Percentiles rank a stretch among this genome's conserved stretches.
These are phyloP conservation scores for Rhododendron mucronatum DNA, from an alignment of 148 eudicot species.

Conservation along the genomic window DNA sequence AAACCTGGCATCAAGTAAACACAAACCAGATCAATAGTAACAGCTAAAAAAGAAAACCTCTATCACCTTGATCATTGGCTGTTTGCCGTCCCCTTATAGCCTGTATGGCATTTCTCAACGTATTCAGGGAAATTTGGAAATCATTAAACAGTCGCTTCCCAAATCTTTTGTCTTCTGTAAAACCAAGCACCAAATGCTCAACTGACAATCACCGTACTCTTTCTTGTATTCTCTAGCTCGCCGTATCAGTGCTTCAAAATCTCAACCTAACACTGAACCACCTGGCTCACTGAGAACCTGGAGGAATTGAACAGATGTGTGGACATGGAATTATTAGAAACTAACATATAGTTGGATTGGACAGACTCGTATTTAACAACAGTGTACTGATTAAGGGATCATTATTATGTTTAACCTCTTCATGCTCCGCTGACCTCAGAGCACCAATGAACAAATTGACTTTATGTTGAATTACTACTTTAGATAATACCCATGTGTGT, in stretches of 20 bases:
- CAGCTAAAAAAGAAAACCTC: neutral
- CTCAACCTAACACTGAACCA: constrained; percentile 87
- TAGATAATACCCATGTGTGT: neutral
- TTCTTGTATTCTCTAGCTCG: constrained; percentile 77
- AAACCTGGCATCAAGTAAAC: neutral
- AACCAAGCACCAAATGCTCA: constrained; percentile 91
- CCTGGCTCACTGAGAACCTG: constrained; percentile 89
- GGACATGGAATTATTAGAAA: neutral
- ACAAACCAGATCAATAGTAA: neutral
- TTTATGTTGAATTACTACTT: neutral
- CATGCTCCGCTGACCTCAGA: neutral
- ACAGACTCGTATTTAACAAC: neutral
- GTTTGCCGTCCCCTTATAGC: constrained; percentile 74
- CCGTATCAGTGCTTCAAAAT: constrained; percentile 68
- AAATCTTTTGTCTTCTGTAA: constrained; percentile 71
- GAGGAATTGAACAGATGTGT: neutral
- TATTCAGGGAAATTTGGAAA: constrained; percentile 51
- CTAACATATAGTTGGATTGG: neutral
- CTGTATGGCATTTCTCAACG: constrained; percentile 59
- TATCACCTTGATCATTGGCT: constrained; percentile 82
- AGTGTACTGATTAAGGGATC: neutral
- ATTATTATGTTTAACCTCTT: neutral
- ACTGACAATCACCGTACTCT: constrained; percentile 87
- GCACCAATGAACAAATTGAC: neutral
- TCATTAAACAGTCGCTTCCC: constrained; percentile 82